A percentile compares a stretch with the other conserved stretches of the same genome.
Conservation (phyloP, 2,329 filamentous ascomycete genomes). For the Monilinia vaccinii-corymbosi region DNA sequence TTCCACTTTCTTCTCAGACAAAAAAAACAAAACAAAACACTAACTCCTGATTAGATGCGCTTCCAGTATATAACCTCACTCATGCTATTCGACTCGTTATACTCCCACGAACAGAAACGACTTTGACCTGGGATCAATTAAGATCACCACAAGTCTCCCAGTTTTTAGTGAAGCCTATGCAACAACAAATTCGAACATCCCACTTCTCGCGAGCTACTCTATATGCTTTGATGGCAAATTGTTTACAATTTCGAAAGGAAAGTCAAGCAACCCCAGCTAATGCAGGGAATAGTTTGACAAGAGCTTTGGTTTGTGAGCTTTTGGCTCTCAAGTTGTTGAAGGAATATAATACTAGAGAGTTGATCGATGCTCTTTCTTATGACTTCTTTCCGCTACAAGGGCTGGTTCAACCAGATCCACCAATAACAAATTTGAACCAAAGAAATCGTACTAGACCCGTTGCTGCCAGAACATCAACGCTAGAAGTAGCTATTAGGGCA, state of each 20-base stretch:
- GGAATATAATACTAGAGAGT: conserved; percentile 79
- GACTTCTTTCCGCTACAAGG: conserved; percentile 92
- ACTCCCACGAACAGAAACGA: conserved; percentile 79
- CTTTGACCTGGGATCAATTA: conserved; percentile 87
- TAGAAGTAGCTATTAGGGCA: conserved; percentile 87
- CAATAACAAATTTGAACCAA: conserved; percentile 30
- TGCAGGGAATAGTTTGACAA: conserved; percentile 72
- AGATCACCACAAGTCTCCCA: conserved; percentile 93
- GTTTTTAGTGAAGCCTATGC: conserved; percentile 91
- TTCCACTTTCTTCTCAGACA: neutral
- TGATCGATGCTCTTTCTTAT: conserved; percentile 90
- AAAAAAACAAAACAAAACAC: conserved; percentile 22
- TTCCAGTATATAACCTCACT: conserved; percentile 84
- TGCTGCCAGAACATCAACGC: conserved; percentile 72
- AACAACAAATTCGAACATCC: conserved; percentile 72
- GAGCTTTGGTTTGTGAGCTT: conserved; percentile 83
- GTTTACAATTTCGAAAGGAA: conserved; percentile 86
- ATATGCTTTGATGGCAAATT: conserved; percentile 89
- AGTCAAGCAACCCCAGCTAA: conserved; percentile 73
- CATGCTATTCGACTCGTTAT: conserved; percentile 83
- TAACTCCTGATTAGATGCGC: conserved; percentile 50
- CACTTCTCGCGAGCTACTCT: conserved; percentile 82
- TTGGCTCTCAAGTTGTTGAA: conserved; percentile 82
- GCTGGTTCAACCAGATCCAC: conserved; percentile 42
- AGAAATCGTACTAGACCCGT: conserved; percentile 40